Base-by-base conservation (phyloP, 1,284 basidiomycete genomes). In the Cutaneotrichosporon cavernicola region DNA sequence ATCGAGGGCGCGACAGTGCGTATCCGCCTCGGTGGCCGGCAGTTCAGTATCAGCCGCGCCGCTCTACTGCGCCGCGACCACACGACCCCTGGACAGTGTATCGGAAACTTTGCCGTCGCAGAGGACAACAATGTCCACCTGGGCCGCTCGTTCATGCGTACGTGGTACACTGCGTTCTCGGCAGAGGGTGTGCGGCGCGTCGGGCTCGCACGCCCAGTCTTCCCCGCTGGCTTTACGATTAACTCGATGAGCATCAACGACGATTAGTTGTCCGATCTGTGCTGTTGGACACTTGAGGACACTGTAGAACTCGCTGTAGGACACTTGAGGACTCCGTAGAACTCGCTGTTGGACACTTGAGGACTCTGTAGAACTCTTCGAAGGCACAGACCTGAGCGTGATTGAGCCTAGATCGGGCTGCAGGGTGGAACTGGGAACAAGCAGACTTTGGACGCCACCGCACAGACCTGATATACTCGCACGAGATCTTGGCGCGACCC, bases 161-260 rank as follows among this genome's bases (percentile, higher is more conserved):
- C 49, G 49, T 50, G 49, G 49, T 50, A 50, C 26, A 50, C 49
- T 30, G 49, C 26, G 1, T 50, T 50, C 22, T 26, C 22, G 11
- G 49, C 11, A 4, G 49, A 50, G 22, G 26, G 14, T 30, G 26
- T 11, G 22, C 49, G 49, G 22, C 43, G 43, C 16, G 30, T 50
- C 26, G 49, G 49, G 26, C 49, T 50, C 22, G 49, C 49, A 22
- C 49, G 49, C 11, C 49, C 49, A 14, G 49, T 50, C 22, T 50
- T 50, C 22, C 49, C 49, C 9, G 1, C 2, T 22, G 49, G 49
- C 22, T 22, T 26, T 22, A 30, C 22, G 22, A 30, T 50, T 9
- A 30, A 50, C 49, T 50, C 49, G 2, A 26, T 50, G 22, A 50
- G 49, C 26, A 30, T 50, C 49, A 50, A 50, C 26, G 49, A 50